Percentiles rank a stretch among this genome's conserved stretches.
Evolutionary conservation across 345 rosid species (phyloP).

Genomic region (Brassica carinata): DNA sequence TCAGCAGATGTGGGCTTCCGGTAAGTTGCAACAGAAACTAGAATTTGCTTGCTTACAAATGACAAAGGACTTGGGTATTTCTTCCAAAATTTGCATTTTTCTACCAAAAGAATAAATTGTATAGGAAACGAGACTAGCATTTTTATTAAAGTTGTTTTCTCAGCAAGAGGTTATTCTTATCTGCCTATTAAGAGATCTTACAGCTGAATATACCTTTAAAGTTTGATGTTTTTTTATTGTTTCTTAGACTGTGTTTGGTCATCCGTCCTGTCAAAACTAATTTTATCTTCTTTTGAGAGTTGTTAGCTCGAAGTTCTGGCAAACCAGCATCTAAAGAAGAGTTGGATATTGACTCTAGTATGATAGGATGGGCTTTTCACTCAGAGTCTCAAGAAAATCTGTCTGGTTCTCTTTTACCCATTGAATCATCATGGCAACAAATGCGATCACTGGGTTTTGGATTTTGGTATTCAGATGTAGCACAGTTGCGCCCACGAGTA

Average conservation of each 20-base stretch:
- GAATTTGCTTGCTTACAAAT: slow-evolving; percentile 22
- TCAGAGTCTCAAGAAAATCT: slow-evolving; percentile 88
- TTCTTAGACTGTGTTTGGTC: no score
- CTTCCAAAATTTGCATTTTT: slow-evolving; percentile 15
- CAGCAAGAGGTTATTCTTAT: no score
- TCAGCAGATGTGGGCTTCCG: slow-evolving; percentile 82
- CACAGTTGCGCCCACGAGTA: slow-evolving; percentile 81
- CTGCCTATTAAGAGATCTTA: no score
- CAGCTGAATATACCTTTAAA: no score
- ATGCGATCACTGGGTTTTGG: slow-evolving; percentile 84
- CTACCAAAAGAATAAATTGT: no score
- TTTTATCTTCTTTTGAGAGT: slow-evolving; percentile 22
- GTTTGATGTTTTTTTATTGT: no score
- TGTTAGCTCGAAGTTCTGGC: slow-evolving; percentile 55
- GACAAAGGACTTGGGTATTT: slow-evolving; percentile 13
- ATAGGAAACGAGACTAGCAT: no score
- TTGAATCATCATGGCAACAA: slow-evolving; percentile 86
- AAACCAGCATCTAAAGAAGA: slow-evolving; percentile 63
- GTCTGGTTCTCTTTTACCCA: slow-evolving; percentile 59
- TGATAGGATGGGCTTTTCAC: slow-evolving; percentile 87
- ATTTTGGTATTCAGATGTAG: slow-evolving; percentile 72
- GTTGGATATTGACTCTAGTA: slow-evolving; percentile 61
- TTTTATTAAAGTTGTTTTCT: no score
- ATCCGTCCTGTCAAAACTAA: no score
- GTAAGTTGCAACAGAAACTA: slow-evolving; percentile 53